Evolutionary conservation across 2,329 filamentous ascomycete species (phyloP), one percentile per base, ranked within the genome.

Genomic region (Penicillium frequentans): DNA sequence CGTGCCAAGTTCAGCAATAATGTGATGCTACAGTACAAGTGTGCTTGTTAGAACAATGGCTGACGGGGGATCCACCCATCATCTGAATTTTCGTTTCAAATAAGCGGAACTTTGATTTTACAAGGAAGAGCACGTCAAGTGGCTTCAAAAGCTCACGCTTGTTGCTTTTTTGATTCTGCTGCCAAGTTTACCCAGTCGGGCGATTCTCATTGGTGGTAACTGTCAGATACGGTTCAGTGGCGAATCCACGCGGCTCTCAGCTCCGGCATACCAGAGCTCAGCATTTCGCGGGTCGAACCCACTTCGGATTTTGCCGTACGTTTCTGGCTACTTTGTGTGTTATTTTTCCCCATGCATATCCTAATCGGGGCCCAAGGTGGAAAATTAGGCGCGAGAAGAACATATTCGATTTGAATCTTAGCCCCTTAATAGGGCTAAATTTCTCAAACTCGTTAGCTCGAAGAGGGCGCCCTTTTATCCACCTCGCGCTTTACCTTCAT

Each of bases 211-310:
- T 53, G 50, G 50, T 49, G 42, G 39, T 27, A n/a, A 13, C 1
- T n/a, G 16, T 21, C 50, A 29, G 42, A 47, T 53, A 46, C 29
- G 50, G 46, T 31, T 48, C 27, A 48, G 63, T 64, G 63, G 63
- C 62, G 44, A 64, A 62, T 55, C 43, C 26, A 10, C 47, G 24
- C 62, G 62, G 63, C 56, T 60, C 39, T 59, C 43, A 57, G 33
- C 58, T 62, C 63, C 64, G 53, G 55, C 64, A 64, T 64, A 66
- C 63, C 63, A 65, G 49, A 66, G 47, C 31, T 14, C 52, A 16
- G 44, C 43, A 50, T 55, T 59, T 45, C 44, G 49, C 49, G 46
- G 54, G 52, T 46, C 48, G 35, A 35, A 24, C 52, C 52, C 52
- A 53, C 56, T 58, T 52, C 24, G 52, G 33, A 7, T 21, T 31